phyloP scores from a whole-genome alignment of 164 flowering plant genomes.

The Liquidambar formosana region DNA sequence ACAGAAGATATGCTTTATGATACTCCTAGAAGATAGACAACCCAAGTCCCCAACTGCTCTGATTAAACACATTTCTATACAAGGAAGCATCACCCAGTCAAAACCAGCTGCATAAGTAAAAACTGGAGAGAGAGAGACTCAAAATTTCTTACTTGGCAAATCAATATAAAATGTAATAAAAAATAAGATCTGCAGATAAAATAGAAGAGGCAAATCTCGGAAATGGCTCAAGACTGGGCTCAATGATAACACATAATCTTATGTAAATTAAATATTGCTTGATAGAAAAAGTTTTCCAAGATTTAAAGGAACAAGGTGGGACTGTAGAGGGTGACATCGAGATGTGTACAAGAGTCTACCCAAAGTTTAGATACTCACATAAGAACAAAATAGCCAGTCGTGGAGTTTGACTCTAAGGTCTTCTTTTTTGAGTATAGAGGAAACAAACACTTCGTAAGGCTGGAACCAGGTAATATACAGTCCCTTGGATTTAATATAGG shows the following conservation, averaged over 20 bases:
- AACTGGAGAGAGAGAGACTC: too few relatives aligned
- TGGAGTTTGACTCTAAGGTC: slow-evolving; percentile 39
- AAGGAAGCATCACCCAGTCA: not conserved
- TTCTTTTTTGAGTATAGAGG: slow-evolving; percentile 13
- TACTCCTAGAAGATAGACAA: too few relatives aligned
- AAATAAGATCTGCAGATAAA: slow-evolving; percentile 4
- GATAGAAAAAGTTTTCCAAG: slow-evolving; percentile 14
- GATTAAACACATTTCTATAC: not conserved
- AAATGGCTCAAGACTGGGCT: slow-evolving; percentile 19
- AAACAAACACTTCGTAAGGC: slow-evolving; percentile 29
- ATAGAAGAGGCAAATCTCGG: slow-evolving; percentile 18
- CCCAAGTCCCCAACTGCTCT: too few relatives aligned
- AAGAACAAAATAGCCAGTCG: slow-evolving; percentile 42
- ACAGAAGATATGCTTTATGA: not conserved
- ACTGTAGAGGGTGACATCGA: slow-evolving; percentile 27
- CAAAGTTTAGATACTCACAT: slow-evolving; percentile 21
- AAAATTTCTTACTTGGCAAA: too few relatives aligned
- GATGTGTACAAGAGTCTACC: slow-evolving; percentile 26
- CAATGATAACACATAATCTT: slow-evolving; percentile 16
- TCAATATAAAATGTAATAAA: not conserved
- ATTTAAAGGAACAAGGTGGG: slow-evolving; percentile 29
- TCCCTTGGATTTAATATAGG: slow-evolving; percentile 3
- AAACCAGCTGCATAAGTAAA: not conserved
- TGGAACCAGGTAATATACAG: slow-evolving; percentile 50
- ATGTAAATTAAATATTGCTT: slow-evolving; percentile 16